phyloP scores from a whole-genome alignment of 768 basidiomycete species.

The Rhodotorula graminis region DNA sequence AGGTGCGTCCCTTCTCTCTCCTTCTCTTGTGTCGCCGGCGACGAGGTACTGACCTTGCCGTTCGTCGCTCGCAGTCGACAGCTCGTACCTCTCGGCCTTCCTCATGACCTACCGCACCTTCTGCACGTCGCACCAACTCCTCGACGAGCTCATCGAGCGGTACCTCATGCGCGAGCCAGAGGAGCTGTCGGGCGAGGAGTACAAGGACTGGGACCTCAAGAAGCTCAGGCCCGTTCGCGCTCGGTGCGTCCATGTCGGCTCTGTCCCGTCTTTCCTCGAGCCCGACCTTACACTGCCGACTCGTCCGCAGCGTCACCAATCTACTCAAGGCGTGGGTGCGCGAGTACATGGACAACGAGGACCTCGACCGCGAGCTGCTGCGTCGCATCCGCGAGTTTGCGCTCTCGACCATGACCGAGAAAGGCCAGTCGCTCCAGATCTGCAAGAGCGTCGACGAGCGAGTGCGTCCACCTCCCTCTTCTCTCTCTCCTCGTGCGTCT shows the following conservation, averaged over 20 bases:
- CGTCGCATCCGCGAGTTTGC: conserved; percentile 74
- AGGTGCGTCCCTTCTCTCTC: conserved; percentile 53
- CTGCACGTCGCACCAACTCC: conserved; percentile 72
- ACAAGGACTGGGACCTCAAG: conserved; percentile 70
- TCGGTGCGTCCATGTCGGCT: conserved; percentile 56
- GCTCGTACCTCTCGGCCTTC: conserved; percentile 73
- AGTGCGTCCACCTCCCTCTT: neutral
- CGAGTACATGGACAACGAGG: conserved; percentile 64
- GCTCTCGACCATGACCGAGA: conserved; percentile 32
- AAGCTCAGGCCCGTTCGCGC: conserved; percentile 84
- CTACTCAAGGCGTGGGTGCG: conserved; percentile 82
- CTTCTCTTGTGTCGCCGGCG: conserved; percentile 6
- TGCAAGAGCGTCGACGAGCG: conserved; percentile 42
- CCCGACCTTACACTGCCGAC: neutral
- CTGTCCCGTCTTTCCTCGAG: neutral
- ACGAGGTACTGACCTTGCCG: conserved; percentile 3
- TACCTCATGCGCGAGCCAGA: conserved; percentile 73
- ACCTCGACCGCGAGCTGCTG: conserved; percentile 76
- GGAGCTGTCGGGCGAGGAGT: conserved; percentile 54
- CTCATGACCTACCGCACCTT: conserved; percentile 95
- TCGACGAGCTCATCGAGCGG: conserved; percentile 71
- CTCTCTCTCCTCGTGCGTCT: no score
- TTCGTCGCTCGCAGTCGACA: conserved; percentile 53
- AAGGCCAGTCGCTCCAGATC: conserved; percentile 39
- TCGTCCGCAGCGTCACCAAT: conserved; percentile 67